A percentile compares a stretch with the other conserved stretches of the same genome.
phyloP scores from a whole-genome alignment of 2,329 filamentous ascomycete genomes.

The Diaporthe citriasiana region DNA sequence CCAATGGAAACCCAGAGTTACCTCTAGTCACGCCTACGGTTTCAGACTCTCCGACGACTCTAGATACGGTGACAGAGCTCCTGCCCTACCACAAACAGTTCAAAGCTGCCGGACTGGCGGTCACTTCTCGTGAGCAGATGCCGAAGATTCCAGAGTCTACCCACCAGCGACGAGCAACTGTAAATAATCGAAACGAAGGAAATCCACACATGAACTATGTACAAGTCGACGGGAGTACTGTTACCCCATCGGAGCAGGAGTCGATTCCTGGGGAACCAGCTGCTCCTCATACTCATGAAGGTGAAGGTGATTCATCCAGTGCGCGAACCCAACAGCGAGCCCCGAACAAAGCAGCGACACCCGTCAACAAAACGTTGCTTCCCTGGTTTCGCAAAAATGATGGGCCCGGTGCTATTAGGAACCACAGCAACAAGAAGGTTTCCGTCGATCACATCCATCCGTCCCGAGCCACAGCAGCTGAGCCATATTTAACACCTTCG shows the following conservation, averaged over 20 bases:
- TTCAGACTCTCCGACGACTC: slow-evolving; percentile 58
- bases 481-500: slow-evolving; percentile 37
- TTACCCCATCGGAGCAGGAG: slow-evolving; percentile 37
- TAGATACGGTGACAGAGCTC: slow-evolving; percentile 66
- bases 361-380: slow-evolving; percentile 29
- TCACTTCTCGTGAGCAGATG: slow-evolving; percentile 66
- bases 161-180: neutral
- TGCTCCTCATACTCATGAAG: neutral
- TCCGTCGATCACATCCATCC: slow-evolving; percentile 40
- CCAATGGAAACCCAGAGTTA: slow-evolving; percentile 52
- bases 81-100: slow-evolving; percentile 69
- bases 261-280: neutral
- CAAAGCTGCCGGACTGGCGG: slow-evolving; percentile 66
- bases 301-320: neutral
- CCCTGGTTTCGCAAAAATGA: slow-evolving; percentile 38
- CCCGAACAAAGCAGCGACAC: neutral
- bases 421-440: slow-evolving; percentile 32
- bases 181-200: neutral
- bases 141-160: slow-evolving; percentile 33
- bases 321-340: neutral
- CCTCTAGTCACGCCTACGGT: slow-evolving; percentile 57
- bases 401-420: neutral
- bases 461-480: slow-evolving; percentile 34
- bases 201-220: neutral
- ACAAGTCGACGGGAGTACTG: slow-evolving; percentile 40